Conservation (phyloP, 2,329 filamentous ascomycete genomes). For the Arthrobotrys megalospora region DNA sequence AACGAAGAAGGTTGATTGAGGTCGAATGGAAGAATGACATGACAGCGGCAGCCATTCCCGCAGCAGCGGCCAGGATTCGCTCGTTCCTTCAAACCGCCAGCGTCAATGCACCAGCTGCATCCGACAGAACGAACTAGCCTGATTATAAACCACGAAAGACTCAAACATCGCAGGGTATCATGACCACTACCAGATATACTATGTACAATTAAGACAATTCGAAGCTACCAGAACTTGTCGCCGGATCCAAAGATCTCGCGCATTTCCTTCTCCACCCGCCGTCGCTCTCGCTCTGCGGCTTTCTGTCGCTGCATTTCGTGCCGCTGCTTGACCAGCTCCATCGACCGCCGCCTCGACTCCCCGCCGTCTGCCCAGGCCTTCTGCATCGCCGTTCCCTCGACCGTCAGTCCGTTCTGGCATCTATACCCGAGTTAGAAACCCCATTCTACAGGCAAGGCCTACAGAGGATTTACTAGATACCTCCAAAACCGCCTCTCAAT, state of each 20-base stretch:
- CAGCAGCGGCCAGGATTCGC: slow-evolving; percentile 9
- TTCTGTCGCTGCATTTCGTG: slow-evolving; percentile 38
- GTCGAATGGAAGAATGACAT: slow-evolving; percentile 5
- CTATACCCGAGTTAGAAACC: slow-evolving; percentile 8
- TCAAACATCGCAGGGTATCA: background rate
- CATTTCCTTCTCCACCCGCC: slow-evolving; percentile 45
- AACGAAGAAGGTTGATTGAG: background rate
- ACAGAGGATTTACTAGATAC: slow-evolving; percentile 3
- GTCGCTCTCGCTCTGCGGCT: slow-evolving; percentile 34
- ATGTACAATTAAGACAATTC: background rate
- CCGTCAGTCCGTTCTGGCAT: slow-evolving; percentile 44
- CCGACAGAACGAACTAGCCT: background rate
- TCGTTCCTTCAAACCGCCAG: background rate
- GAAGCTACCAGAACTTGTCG: slow-evolving; percentile 48
- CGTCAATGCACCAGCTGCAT: background rate
- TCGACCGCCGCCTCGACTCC: slow-evolving; percentile 54
- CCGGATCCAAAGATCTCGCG: slow-evolving; percentile 45
- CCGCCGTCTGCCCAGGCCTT: slow-evolving; percentile 53
- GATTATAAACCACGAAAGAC: background rate
- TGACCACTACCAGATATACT: background rate
- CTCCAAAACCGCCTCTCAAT: slow-evolving; percentile 59
- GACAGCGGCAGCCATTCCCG: slow-evolving; percentile 12
- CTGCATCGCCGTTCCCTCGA: slow-evolving; percentile 52
- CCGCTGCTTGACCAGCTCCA: slow-evolving; percentile 55
- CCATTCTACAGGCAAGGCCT: background rate